Base-by-base conservation (phyloP, 2,329 filamentous ascomycete genomes). In the Oidium heveae region DNA sequence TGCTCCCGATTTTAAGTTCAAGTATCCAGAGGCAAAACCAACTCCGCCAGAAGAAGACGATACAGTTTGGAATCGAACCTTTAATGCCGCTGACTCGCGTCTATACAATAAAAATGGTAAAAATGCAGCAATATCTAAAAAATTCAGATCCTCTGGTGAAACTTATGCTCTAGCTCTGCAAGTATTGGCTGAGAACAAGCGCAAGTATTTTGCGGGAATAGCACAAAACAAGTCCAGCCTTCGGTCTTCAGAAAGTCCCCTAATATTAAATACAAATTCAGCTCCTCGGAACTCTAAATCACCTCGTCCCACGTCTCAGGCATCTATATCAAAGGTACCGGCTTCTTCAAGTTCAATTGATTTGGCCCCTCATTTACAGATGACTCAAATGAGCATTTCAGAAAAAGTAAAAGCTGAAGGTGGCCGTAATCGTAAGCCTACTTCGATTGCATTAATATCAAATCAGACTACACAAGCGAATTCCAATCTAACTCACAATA, bases 371-470 rank as follows among this genome's bases (percentile, higher is more conserved):
- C 43, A 32, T 46, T 52, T 47, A 33, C 57, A 59, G 24, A 57
- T 33, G 22, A 56, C 59, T 9, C 58, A 59, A 7, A 58, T 63
- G 57, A 61, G 59, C 20, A 62, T 63, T 32, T 61, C 63, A 8
- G 63, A 65, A 52, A 61, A 63, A 52, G 61, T 64, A 32, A 65
- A 65, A 49, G 58, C 56, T 49, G 62, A 63, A 55, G 61, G 61
- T 12, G 24, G 47, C 8, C 62, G 62, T 22, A 55, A 57, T 33
- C 55, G 57, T 51, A 64, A 64, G 49, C 54, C 55, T 22, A 54
- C 59, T 9, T 60, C 61, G 44, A 57, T 54, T 28, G 56, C 59
- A 6, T 56, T 59, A 7, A 57, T 60, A 28, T 64, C 63, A 9
- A 60, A 58, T 32, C 62, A 61, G 55, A 59, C 58, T 9, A 61